Evolutionary conservation across 352 stramenopile genomes (phyloP).

Genomic region (Pythium chondricola): DNA sequence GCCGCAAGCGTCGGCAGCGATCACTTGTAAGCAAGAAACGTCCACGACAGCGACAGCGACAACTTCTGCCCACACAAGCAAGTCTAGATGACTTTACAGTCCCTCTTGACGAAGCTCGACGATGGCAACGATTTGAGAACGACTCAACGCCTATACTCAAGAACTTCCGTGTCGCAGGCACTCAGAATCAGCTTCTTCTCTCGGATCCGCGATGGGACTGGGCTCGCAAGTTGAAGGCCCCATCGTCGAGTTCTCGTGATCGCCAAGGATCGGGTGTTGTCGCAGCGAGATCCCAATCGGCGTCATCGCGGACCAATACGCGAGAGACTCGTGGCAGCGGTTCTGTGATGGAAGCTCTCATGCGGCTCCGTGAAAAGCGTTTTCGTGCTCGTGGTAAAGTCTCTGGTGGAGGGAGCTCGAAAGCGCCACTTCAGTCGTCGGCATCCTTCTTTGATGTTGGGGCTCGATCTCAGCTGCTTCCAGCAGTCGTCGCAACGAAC

Average conservation of each 20-base stretch:
- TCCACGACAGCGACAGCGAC: slow-evolving; percentile 4
- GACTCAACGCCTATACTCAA: neutral
- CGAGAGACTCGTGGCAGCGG: too few species aligned
- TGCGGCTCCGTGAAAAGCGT: slow-evolving; percentile 47
- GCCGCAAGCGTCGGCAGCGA: too few species aligned
- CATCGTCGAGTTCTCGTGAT: too few species aligned
- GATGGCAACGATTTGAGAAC: slow-evolving; percentile 1
- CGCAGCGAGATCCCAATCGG: too few species aligned
- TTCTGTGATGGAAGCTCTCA: slow-evolving; percentile 37
- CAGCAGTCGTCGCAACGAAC: too few species aligned
- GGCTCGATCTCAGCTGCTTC: too few species aligned
- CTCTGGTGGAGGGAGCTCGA: neutral
- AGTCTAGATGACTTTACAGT: slow-evolving; percentile 13
- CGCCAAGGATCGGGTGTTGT: too few species aligned
- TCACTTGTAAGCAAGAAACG: too few species aligned
- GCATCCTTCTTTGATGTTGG: too few species aligned
- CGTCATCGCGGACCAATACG: too few species aligned
- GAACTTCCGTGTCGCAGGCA: slow-evolving; percentile 13
- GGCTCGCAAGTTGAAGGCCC: slow-evolving; percentile 12
- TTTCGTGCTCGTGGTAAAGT: slow-evolving; percentile 10
- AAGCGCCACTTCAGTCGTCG: too few species aligned
- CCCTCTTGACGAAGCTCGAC: neutral
- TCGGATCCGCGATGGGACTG: slow-evolving; percentile 20
- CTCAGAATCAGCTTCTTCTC: slow-evolving; percentile 1
- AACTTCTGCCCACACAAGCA: neutral